Percentiles rank a stretch among this genome's conserved stretches.
phyloP scores from a whole-genome alignment of 352 stramenopile genomes.

The Blastocystis sp. region DNA sequence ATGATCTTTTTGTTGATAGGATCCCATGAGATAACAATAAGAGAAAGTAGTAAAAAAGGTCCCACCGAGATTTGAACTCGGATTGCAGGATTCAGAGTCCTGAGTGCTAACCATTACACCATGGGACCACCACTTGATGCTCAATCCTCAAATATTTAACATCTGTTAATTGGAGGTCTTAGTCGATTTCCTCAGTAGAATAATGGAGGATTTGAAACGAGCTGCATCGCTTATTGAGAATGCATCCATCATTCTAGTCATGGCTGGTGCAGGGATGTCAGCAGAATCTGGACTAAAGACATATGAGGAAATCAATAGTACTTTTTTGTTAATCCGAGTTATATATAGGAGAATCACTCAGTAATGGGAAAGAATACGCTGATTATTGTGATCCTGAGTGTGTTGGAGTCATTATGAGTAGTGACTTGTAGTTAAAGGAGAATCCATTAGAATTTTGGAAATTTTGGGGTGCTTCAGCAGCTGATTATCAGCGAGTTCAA shows the following conservation, averaged over 20 bases:
- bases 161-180: background rate
- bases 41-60: conserved; percentile 40
- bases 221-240: conserved; percentile 1
- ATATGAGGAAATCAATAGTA: conserved; percentile 62
- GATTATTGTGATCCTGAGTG: conserved; percentile 66
- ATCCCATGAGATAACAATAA: too few relatives aligned
- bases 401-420: background rate
- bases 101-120: conserved; percentile 68
- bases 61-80: conserved; percentile 68
- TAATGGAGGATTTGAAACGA: background rate
- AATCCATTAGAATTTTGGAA: conserved; percentile 55
- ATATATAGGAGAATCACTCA: background rate
- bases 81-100: conserved; percentile 68
- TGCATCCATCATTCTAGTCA: conserved; percentile 30
- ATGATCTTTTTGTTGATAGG: background rate
- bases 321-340: background rate
- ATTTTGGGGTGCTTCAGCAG: conserved; percentile 33
- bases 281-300: conserved; percentile 63
- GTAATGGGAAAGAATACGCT: conserved; percentile 36
- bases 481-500: conserved; percentile 7
- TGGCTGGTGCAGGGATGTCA: conserved; percentile 66
- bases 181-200: background rate
- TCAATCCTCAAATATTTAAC: background rate
- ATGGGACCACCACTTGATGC: conserved; percentile 18
- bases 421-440: conserved; percentile 26